Evolutionary conservation across 768 basidiomycete species (phyloP), one percentile per base, ranked within the genome.

Genomic region (Tricholoma sp.): DNA sequence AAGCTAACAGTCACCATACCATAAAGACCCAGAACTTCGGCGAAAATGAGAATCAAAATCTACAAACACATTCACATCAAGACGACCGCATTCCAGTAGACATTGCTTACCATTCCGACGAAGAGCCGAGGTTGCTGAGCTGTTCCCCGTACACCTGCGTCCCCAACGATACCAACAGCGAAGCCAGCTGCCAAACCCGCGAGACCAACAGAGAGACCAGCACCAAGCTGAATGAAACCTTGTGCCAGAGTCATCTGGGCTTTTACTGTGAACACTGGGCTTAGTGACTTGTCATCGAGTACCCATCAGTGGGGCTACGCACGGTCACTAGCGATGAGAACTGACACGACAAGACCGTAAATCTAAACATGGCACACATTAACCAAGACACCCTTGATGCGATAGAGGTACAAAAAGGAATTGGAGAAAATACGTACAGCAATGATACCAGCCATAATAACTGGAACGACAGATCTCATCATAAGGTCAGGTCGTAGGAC

Each of bases 381-480:
- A 53, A 31, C n/a, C 24, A 42, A 31, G 5, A 41, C 2, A 9
- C 33, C 8, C n/a, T n/a, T 17, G 11, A 1, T 17, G n/a, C 29
- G 32, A 32, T 9, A 9, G 4, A 56, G 28, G 17, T 36, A 9
- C 13, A 34, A 6, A n/a, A 29, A 17, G 13, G 7, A 51, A 50
- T 36, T 42, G 28, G 44, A 45, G 15, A n/a, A 52, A 28, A 37
- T 33, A 86, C 93, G 62, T 64, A 98, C 96, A 71, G 91, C 96
- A 76, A 98, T 97, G 78, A 98, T 98, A 94, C 96, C 96, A 81
- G 96, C 96, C 96, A 98, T 98, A 75, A 99, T 89, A 71, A 98
- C 94, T 47, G 95, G 95, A 52, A 98, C 85, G 61, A 90, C 88
- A 83, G 90, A 95, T 80, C 88, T 94, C 91, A 98, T 96, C 91